Conservation (phyloP, 208 protist species). For the Leishmania gerbilli region DNA sequence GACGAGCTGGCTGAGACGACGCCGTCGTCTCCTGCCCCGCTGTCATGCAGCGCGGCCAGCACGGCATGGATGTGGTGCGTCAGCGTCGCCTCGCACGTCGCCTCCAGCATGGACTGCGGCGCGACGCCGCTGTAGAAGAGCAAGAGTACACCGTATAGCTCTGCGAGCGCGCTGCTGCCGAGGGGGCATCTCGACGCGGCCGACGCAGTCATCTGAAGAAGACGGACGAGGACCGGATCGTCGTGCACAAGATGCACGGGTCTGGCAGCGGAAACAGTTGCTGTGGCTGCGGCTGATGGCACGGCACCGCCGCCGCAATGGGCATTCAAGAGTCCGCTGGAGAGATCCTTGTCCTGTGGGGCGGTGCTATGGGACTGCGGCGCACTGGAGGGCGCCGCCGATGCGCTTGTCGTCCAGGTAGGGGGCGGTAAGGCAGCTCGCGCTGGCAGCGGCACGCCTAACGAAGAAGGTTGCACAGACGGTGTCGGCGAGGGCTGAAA, state of each 20-base stretch:
- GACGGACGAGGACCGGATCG: conserved; percentile 60
- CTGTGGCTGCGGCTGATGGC: background rate
- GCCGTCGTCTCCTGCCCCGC: conserved; percentile 2
- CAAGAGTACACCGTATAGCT: conserved; percentile 62
- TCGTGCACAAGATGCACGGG: conserved; percentile 34
- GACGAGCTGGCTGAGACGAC: background rate
- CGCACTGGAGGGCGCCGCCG: background rate
- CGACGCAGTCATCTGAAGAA: conserved; percentile 59
- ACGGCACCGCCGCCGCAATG: background rate
- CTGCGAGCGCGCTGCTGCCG: conserved; percentile 35
- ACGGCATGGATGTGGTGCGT: conserved; percentile 53
- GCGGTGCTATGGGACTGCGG: background rate
- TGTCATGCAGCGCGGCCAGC: conserved; percentile 32
- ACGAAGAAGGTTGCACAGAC: background rate
- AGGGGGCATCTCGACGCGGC: conserved; percentile 56
- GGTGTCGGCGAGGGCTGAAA: conserved; percentile 6
- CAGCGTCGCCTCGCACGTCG: conserved; percentile 65
- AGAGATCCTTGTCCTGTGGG: background rate
- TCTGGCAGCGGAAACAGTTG: background rate
- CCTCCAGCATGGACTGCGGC: conserved; percentile 62
- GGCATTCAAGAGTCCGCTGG: background rate
- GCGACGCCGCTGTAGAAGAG: conserved; percentile 50
- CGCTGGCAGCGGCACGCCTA: background rate
- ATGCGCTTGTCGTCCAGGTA: background rate
- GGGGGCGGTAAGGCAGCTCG: background rate